A percentile compares a stretch with the other conserved stretches of the same genome.
Conservation (phyloP, 202 grass and related monocot genomes). For the Elaeis oleifera region DNA sequence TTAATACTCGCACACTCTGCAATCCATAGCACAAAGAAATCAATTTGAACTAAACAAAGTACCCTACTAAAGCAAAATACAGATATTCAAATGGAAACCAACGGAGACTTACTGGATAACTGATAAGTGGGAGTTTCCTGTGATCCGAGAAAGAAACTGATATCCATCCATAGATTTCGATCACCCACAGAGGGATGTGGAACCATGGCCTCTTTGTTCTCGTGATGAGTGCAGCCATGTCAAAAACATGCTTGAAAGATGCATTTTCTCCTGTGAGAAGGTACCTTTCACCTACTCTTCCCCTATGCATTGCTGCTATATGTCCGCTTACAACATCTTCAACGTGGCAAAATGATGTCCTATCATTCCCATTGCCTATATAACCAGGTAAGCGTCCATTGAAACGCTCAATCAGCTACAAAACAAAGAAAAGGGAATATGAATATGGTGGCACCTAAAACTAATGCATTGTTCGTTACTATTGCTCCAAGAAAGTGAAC, state of each 20-base stretch:
- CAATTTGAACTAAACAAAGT: no score
- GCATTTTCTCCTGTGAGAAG: slow-evolving; percentile 77
- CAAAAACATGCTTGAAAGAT: slow-evolving; percentile 63
- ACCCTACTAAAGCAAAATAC: no score
- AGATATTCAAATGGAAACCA: not conserved
- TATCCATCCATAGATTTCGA: slow-evolving; percentile 82
- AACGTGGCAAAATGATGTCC: slow-evolving; percentile 63
- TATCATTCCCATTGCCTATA: slow-evolving; percentile 70
- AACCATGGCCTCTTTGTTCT: slow-evolving; percentile 56
- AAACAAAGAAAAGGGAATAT: slow-evolving; percentile 8
- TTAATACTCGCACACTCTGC: slow-evolving; percentile 65
- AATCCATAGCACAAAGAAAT: slow-evolving; percentile 16
- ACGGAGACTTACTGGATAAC: slow-evolving; percentile 58
- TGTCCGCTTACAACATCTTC: slow-evolving; percentile 88
- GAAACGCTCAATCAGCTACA: slow-evolving; percentile 89
- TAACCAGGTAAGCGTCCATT: slow-evolving; percentile 86
- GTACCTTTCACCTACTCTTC: slow-evolving; percentile 71
- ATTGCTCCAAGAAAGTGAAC: no score
- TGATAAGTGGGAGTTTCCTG: slow-evolving; percentile 83
- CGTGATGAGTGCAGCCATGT: slow-evolving; percentile 61
- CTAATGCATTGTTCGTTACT: no score
- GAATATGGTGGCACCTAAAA: no score
- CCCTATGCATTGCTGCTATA: slow-evolving; percentile 72
- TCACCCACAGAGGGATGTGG: slow-evolving; percentile 58
- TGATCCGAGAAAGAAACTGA: slow-evolving; percentile 79